Base-by-base conservation (phyloP, 202 grass and related monocot genomes). In the Hordeum pubiflorum region DNA sequence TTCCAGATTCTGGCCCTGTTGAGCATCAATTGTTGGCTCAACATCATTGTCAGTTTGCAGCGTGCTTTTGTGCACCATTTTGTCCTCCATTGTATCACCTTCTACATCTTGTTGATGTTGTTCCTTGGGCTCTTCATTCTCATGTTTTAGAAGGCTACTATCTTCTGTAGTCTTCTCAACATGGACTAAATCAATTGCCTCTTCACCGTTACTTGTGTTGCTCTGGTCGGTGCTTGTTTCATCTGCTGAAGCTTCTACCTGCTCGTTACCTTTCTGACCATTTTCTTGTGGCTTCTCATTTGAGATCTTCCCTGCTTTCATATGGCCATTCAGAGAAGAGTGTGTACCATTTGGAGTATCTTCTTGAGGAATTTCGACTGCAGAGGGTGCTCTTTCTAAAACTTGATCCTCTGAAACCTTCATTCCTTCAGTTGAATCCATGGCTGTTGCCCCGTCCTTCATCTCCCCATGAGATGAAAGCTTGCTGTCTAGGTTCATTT, bases 321-420 rank as follows among this genome's bases (percentile, higher is more conserved):
- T 22, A 83, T 83, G 67, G 3, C 79, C 83, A 82, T 75, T 89
- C 54, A 83, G 15, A 86, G 74, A 86, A 68, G 83, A 78, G 38
- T 50, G 1, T 10, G 62, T 34, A 11, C 59, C 48, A 69, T 85
- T 89, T 82, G 59, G 22, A 32, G 58, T 55, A 86, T 82, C 48
- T 69, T 86, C 79, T 83, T 32, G 14, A 83, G 48, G 79, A 83
- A 70, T 72, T 56, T 75, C 22, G 34, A 44, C 63, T 69, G 55
- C 79, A 62, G 83, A 75, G 83, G 83, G 74, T 89, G 67, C 39
- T 60, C 82, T 75, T 68, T 79, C 83, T 69, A 74, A 82, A 89
- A 69, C 59, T 74, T 82, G 50, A 36, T 79, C 83, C 83, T 86
- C 87, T 82, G 67, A 15, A 82, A 73, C 81, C 66, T 78, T 86